Evolutionary conservation across 1,284 basidiomycete species (phyloP), one percentile per base, ranked within the genome.

Genomic region (Naganishia sp.): DNA sequence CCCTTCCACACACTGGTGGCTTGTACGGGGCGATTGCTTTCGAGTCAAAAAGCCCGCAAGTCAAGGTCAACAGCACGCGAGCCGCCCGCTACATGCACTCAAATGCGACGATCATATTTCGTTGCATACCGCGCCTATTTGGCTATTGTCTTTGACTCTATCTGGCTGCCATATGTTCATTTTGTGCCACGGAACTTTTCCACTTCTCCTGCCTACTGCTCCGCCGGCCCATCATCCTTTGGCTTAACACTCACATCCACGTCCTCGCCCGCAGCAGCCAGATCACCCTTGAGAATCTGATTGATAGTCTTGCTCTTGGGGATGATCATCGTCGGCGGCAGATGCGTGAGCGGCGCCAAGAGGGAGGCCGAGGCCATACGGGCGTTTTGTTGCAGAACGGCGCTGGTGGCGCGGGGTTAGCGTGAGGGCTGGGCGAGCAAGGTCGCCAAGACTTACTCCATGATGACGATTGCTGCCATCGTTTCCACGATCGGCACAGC

Each of bases 401-500:
- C 85, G 78, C 82, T 83, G 28, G 28, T 28, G 28, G 28, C 28
- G 71, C 17, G 43, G 6, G 17, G 28, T 9, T 10, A 31, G 50
- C 21, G 47, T 13, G 25, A 43, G 21, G 18, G 23, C 18, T 21
- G 10, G 49, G 18, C 43, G 17, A 41, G 45, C 28, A 3, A 18
- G 28, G 47, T 13, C 17, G n/a, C 28, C 10, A 31, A 13, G 5
- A 80, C 81, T 71, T 67, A 83, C 82, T 99, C 96, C 89, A 99
- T 94, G 72, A 97, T 84, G 68, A 96, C 94, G 51, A 99, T 83
- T 23, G 90, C 89, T 0, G 95, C 93, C 96, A 99, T 99, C 1
- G 92, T 88, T 82, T 99, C 96, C 35, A 99, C 94, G 74, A 99
- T 99, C 49, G 96, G 94, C 28, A 99, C 93, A 9, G 96, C 96